Evolutionary conservation across 2,329 filamentous ascomycete species (phyloP), one percentile per base, ranked within the genome.

Genomic region (Diaporthe sp.): DNA sequence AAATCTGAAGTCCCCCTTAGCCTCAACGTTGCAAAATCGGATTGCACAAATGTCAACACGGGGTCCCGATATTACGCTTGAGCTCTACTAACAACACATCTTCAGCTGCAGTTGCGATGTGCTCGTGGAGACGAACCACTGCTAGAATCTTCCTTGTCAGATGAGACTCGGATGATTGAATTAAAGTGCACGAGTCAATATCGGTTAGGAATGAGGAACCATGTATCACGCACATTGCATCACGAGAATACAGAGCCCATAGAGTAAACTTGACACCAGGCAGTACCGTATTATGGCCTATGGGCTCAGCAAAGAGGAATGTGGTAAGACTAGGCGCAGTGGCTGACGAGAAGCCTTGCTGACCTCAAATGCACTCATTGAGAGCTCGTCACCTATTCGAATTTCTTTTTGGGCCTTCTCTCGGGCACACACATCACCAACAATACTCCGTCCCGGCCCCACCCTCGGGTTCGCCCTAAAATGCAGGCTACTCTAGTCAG

Each of bases 181-280:
- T 13, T 3, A 10, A 3, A 13, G 12, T 39, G 5, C 17, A 60
- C n/a, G 20, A 22, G 20, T n/a, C 13, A 31, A 39, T 17, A n/a
- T 61, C 49, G 7, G 2, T 4, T 4, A 12, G 4, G 37, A 1
- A 53, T 17, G n/a, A 8, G 5, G n/a, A 4, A 1, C 5, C 3
- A 1, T 9, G 22, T 9, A 20, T 15, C 22, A 42, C 13, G 13
- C 6, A 60, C 4, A 28, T 12, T 17, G 22, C n/a, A 9, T 61
- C 13, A 25, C 5, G 9, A 25, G 3, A 2, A 1, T 2, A 53
- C n/a, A 4, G 22, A 53, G 49, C 10, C n/a, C n/a, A 53, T 53
- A 7, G 22, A 25, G 17, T 3, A 20, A 55, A 4, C n/a, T 4
- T 25, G 37, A 17, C 22, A n/a, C 9, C 17, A 37, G 55, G 34